Evolutionary conservation across 768 basidiomycete genomes (phyloP).

Genomic region (Pholiota molesta): DNA sequence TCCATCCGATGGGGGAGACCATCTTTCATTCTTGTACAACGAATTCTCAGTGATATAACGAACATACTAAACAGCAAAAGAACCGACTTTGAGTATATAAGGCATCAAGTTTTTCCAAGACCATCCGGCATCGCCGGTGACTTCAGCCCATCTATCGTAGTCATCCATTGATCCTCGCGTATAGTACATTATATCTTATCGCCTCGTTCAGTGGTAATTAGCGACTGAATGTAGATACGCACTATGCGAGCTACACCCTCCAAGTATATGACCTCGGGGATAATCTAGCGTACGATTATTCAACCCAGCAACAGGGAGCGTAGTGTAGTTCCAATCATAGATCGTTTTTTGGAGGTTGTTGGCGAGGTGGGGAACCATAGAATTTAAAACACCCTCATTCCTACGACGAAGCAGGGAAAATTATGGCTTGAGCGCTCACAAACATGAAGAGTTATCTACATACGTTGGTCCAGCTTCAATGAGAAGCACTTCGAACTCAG

Average conservation of each 20-base stretch:
- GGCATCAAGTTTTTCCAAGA: slow-evolving; percentile 29
- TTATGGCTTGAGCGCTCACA: neutral
- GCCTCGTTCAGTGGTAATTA: neutral
- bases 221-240: neutral
- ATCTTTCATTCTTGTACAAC: slow-evolving; percentile 10
- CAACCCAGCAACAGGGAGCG: slow-evolving; percentile 28
- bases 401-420: slow-evolving; percentile 3
- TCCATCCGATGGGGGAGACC: slow-evolving; percentile 27
- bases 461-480: slow-evolving; percentile 17
- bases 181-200: slow-evolving; percentile 29
- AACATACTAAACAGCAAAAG: slow-evolving; percentile 26
- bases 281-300: slow-evolving; percentile 31
- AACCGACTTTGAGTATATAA: slow-evolving; percentile 25
- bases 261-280: slow-evolving; percentile 35
- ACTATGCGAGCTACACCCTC: slow-evolving; percentile 30
- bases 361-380: slow-evolving; percentile 20
- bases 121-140: slow-evolving; percentile 53
- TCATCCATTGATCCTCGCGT: slow-evolving; percentile 28
- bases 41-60: slow-evolving; percentile 7
- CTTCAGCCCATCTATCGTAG: slow-evolving; percentile 12
- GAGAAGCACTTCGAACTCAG: slow-evolving; percentile 11
- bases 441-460: neutral
- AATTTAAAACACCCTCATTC: slow-evolving; percentile 21
- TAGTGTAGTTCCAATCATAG: slow-evolving; percentile 32
- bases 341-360: slow-evolving; percentile 1